A percentile compares a stretch with the other conserved stretches of the same genome.
These are phyloP conservation scores for Penicillium macrosclerotiorum DNA, from an alignment of 495 filamentous ascomycete species.

Conservation along the genomic window DNA sequence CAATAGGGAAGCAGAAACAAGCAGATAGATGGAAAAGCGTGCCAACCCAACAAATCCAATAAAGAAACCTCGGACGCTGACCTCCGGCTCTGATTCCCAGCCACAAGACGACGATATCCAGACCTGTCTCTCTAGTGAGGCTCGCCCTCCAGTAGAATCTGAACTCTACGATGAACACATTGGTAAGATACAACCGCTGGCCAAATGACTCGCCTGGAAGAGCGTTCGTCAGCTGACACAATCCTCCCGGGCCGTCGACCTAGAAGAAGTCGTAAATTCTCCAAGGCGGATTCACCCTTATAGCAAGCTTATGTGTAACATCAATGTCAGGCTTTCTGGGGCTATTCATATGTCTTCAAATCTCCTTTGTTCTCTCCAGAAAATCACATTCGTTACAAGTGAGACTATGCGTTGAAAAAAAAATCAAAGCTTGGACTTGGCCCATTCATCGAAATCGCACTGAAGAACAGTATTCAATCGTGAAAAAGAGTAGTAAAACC, in stretches of 20 bases:
- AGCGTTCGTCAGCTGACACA: constrained; percentile 1
- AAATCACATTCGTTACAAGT: too few species aligned
- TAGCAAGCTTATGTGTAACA: not conserved
- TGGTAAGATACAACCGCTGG: constrained; percentile 1
- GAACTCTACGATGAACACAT: not conserved
- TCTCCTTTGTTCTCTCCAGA: too few species aligned
- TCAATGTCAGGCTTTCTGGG: constrained; percentile 41
- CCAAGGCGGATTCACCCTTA: not conserved
- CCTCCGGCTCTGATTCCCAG: not conserved
- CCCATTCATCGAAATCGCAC: too few species aligned
- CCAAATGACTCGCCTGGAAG: constrained; percentile 1
- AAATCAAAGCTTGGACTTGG: too few species aligned
- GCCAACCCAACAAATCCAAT: not conserved
- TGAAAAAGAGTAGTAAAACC: too few species aligned
- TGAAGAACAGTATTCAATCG: too few species aligned
- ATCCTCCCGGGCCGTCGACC: constrained; percentile 1
- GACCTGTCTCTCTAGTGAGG: not conserved
- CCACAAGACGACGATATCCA: not conserved
- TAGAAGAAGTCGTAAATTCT: constrained; percentile 6
- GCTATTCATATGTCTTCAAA: too few species aligned
- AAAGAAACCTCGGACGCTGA: not conserved
- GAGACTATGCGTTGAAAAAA: too few species aligned
- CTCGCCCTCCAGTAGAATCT: not conserved
- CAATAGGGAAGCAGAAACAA: not conserved
- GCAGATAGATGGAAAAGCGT: not conserved